Evolutionary conservation across 129 eudicot genomes (phyloP).

Genomic region (Pulicaria dysenterica): DNA sequence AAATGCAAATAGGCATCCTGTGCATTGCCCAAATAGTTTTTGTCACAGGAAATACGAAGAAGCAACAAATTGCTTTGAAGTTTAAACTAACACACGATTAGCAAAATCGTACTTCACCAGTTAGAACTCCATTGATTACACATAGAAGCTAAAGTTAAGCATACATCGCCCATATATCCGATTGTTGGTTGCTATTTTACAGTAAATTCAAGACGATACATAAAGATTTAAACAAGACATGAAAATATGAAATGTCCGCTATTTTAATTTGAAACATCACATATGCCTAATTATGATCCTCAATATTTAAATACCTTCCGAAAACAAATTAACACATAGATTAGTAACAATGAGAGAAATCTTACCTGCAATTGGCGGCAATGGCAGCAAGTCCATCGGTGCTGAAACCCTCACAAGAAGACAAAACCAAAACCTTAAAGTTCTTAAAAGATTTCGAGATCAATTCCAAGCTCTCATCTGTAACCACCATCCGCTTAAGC

Average conservation of each 20-base stretch:
- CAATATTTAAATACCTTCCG: neutral
- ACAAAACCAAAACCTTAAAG: slow-evolving; percentile 74
- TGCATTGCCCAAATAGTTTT: neutral
- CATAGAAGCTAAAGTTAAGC: neutral
- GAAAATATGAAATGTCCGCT: neutral
- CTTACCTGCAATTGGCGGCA: slow-evolving; percentile 97
- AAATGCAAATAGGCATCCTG: neutral
- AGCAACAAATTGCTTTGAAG: neutral
- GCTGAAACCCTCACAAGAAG: slow-evolving; percentile 84
- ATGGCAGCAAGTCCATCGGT: slow-evolving; percentile 89
- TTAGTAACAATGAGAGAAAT: neutral
- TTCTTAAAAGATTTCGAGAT: slow-evolving; percentile 58
- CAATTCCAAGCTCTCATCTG: slow-evolving; percentile 80
- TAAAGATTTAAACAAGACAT: too few relatives aligned
- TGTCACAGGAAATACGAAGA: slow-evolving; percentile 1
- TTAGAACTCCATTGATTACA: neutral
- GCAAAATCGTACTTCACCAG: neutral
- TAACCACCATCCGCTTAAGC: slow-evolving; percentile 89
- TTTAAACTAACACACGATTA: neutral
- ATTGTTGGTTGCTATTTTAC: neutral
- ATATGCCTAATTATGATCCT: neutral
- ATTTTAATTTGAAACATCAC: neutral
- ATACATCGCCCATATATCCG: slow-evolving; percentile 3
- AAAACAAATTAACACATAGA: slow-evolving; percentile 16
- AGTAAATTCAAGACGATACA: too few relatives aligned